These are phyloP conservation scores for Leccinum disarticulatum DNA, from an alignment of 768 basidiomycete genomes.

Conservation along the genomic window DNA sequence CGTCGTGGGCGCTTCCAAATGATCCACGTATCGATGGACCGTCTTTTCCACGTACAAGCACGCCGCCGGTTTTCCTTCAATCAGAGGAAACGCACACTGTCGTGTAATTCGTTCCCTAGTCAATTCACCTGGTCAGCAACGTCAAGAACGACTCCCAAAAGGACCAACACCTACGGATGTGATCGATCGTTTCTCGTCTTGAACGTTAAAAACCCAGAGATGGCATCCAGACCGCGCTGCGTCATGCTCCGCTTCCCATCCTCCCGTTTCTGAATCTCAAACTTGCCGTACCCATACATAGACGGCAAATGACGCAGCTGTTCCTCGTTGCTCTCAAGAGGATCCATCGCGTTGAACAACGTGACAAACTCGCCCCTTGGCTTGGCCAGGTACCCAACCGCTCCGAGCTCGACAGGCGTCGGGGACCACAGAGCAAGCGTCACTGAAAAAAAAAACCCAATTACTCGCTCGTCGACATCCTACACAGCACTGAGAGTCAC, in stretches of 20 bases:
- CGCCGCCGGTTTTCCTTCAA: slow-evolving; percentile 64
- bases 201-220: slow-evolving; percentile 51
- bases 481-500: slow-evolving; percentile 21
- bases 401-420: slow-evolving; percentile 58
- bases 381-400: slow-evolving; percentile 73
- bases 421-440: slow-evolving; percentile 74
- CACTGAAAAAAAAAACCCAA: slow-evolving; percentile 37
- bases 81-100: slow-evolving; percentile 59
- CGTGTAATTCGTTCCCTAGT: slow-evolving; percentile 46
- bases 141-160: background rate
- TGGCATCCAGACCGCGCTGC: slow-evolving; percentile 53
- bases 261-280: slow-evolving; percentile 41
- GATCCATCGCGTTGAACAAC: slow-evolving; percentile 67
- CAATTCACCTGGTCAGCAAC: background rate
- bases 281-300: slow-evolving; percentile 63
- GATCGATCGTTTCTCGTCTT: slow-evolving; percentile 34
- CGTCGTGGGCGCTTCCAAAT: slow-evolving; percentile 58
- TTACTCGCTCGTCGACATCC: background rate
- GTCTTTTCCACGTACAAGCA: slow-evolving; percentile 69
- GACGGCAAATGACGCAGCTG: slow-evolving; percentile 51
- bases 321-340: slow-evolving; percentile 44
- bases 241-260: slow-evolving; percentile 59
- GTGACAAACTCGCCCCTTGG: slow-evolving; percentile 68
- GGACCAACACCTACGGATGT: slow-evolving; percentile 38
- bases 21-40: slow-evolving; percentile 65